Base-by-base conservation (phyloP, 2,329 filamentous ascomycete genomes). In the Fusarium virguliforme region DNA sequence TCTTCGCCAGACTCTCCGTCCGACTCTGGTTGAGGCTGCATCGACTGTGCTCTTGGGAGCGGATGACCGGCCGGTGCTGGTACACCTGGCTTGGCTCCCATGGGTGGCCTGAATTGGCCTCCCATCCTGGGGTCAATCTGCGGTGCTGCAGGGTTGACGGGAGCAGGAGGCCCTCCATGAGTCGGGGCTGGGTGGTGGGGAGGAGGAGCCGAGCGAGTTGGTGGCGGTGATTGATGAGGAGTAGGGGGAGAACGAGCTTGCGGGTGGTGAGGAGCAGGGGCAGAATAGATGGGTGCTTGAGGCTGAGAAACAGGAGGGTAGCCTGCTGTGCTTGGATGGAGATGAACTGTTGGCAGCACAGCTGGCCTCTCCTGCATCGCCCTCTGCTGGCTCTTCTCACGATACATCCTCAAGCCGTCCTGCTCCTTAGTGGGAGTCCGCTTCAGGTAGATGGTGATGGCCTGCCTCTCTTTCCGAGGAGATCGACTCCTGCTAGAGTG, bases 361-460 rank as follows among this genome's bases (percentile, higher is more conserved):
- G 43, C 37, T 26, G 60, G 54, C 58, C 51, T 53, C 15, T 50
- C 35, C 13, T 51, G 64, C n/a, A 38, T 60, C 53, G 43, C 46
- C 30, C 38, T 55, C 35, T 46, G 59, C 26, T 69, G 70, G 26
- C 75, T 64, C 38, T 65, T 59, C 15, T 77, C 74, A 6, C 71
- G 51, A 32, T 77, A 67, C 70, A 81, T 76, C 30, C 61, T 70
- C 58, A 78, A 43, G 41, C 75, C 73, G 60, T 81, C 74, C 7
- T 79, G 79, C 1, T 76, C 76, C 1, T 69, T 66, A 24, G 75
- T 78, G 2, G 83, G 84, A 4, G 76, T 76, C 8, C 82, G 78
- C 69, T 82, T 83, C 71, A 85, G 87, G 73, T 85, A 87, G 10
- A 81, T 82, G 1, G 80, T 85, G 43, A 87, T 75, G 9, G 82